A percentile compares a stretch with the other conserved stretches of the same genome.
These are phyloP conservation scores for Flaveria robusta DNA, from an alignment of 129 eudicot genomes.

Conservation along the genomic window DNA sequence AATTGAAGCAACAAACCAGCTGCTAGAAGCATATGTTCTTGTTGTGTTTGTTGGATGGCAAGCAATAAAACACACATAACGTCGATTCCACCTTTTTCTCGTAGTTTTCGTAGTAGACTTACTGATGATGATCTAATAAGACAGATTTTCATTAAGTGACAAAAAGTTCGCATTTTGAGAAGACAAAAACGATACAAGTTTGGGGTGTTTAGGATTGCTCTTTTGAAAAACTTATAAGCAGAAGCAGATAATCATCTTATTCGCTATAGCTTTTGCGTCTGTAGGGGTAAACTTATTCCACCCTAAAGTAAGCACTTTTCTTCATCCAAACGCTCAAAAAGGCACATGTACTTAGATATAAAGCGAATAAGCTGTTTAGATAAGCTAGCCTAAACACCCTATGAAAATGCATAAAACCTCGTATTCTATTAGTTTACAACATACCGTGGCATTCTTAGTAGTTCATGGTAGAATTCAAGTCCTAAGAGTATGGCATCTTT, in stretches of 20 bases:
- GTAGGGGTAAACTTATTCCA: background rate
- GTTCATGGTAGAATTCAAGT: constrained; percentile 76
- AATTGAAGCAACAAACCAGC: constrained; percentile 74
- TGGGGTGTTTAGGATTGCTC: background rate
- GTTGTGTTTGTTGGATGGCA: constrained; percentile 56
- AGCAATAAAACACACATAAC: constrained; percentile 55
- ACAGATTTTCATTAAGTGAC: constrained; percentile 1
- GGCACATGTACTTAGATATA: background rate
- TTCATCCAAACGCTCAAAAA: constrained; percentile 10
- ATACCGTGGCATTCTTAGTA: constrained; percentile 74
- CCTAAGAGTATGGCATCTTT: constrained; percentile 54
- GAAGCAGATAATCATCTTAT: background rate
- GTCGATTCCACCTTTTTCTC: constrained; percentile 50
- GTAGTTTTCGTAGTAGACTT: constrained; percentile 54
- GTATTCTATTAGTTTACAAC: background rate
- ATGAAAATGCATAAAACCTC: background rate
- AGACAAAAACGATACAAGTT: background rate
- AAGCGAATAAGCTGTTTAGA: background rate
- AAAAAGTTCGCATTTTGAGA: background rate
- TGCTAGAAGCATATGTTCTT: constrained; percentile 65
- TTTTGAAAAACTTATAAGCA: background rate
- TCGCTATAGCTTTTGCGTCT: no score
- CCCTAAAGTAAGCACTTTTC: background rate
- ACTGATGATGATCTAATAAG: constrained; percentile 58
- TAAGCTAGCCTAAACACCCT: constrained; percentile 4